Conservation (phyloP, 345 rosid species). For the Eucalyptus grandis region DNA sequence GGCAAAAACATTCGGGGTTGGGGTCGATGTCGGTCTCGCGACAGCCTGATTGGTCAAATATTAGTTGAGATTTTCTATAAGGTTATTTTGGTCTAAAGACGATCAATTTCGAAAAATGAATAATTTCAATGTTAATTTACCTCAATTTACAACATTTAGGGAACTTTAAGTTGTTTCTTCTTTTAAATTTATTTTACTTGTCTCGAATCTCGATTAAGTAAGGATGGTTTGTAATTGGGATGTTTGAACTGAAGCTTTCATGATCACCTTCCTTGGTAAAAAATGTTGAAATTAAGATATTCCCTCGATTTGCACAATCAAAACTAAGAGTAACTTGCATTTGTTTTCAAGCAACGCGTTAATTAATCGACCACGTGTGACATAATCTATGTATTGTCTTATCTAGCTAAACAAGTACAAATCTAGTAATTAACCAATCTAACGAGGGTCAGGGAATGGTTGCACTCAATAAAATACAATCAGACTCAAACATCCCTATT, state of each 20-base stretch:
- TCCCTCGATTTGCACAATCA: not conserved
- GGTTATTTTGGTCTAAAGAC: not conserved
- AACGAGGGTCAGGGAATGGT: not conserved
- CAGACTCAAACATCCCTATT: too few species aligned
- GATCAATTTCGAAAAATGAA: not conserved
- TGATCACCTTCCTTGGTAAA: not conserved
- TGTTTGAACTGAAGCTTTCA: not conserved
- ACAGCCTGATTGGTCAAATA: fast-evolving
- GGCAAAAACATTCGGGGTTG: not conserved
- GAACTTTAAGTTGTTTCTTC: too few species aligned
- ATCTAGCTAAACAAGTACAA: too few species aligned
- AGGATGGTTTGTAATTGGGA: not conserved
- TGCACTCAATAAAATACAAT: not conserved
- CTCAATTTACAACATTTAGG: too few species aligned
- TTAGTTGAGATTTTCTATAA: not conserved
- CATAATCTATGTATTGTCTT: not conserved
- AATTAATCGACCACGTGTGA: not conserved
- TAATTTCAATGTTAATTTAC: too few species aligned
- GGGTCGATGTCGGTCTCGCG: not conserved
- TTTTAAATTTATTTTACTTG: not conserved
- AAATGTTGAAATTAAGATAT: not conserved
- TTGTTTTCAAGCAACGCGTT: not conserved
- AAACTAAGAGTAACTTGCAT: not conserved
- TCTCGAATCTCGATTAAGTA: not conserved
- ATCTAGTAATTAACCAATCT: not conserved